These are phyloP conservation scores for Fusarium beomiforme DNA, from an alignment of 2,329 filamentous ascomycete species.

Conservation along the genomic window DNA sequence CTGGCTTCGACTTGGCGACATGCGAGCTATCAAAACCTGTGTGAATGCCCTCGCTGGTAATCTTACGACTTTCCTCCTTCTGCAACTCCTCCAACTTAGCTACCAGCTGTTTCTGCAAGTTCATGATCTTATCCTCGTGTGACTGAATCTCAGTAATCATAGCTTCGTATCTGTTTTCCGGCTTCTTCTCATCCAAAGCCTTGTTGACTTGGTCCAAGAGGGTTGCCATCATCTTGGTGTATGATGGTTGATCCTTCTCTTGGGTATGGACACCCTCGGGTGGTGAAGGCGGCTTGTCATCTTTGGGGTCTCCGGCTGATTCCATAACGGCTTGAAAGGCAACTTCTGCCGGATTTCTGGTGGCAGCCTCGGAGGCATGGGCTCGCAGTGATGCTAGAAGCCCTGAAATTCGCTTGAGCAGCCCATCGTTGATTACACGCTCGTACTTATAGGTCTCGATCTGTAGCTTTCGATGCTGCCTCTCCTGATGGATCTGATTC, in stretches of 20 bases:
- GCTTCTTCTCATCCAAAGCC: constrained; percentile 80
- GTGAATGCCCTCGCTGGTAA: constrained; percentile 90
- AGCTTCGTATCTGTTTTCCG: constrained; percentile 73
- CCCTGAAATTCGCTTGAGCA: constrained; percentile 83
- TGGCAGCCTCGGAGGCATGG: constrained; percentile 74
- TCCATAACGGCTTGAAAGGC: constrained; percentile 93
- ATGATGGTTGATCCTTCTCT: constrained; percentile 79
- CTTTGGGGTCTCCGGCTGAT: constrained; percentile 74
- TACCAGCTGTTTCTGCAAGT: constrained; percentile 79
- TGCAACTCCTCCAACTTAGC: constrained; percentile 83
- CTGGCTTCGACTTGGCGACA: constrained; percentile 70
- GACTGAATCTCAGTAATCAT: constrained; percentile 82
- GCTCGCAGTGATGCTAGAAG: constrained; percentile 79
- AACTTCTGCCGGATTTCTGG: constrained; percentile 77
- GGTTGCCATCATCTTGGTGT: constrained; percentile 99
- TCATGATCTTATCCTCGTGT: constrained; percentile 81
- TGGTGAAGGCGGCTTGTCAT: constrained; percentile 77
- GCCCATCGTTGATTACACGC: constrained; percentile 89
- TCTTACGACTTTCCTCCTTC: constrained; percentile 86
- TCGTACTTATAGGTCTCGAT: constrained; percentile 95
- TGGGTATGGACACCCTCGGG: constrained; percentile 83
- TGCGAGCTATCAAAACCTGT: constrained; percentile 91
- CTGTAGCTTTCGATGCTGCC: constrained; percentile 83
- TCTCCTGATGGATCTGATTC: constrained; percentile 93
- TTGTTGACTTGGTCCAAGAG: constrained; percentile 92